Evolutionary conservation across 768 basidiomycete species (phyloP), one percentile per base, ranked within the genome.

Genomic region (Omphalotus guepiniiformis): DNA sequence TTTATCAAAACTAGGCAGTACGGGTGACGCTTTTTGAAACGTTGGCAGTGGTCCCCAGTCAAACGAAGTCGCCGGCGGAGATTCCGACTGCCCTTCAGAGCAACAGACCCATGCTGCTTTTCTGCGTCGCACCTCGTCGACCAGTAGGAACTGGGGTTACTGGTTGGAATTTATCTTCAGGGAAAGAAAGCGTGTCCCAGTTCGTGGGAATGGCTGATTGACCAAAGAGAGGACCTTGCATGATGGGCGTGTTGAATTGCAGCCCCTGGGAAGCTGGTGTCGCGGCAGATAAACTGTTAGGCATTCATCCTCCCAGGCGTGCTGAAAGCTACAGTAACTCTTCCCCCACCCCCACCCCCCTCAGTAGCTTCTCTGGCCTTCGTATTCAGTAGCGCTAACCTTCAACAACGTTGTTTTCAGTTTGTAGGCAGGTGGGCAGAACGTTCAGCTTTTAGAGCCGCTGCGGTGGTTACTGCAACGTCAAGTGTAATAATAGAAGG

Each of bases 401-500:
- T 69, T 59, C 19, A 90, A 63, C 7, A 93, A 69, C 0, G 82
- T 83, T 4, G 71, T 71, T 64, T 91, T 92, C 47, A 93, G 71
- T 50, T 71, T 76, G 41, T n/a, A n/a, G n/a, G n/a, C n/a, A n/a
- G n/a, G n/a, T 79, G 76, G 1, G 85, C 85, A 5, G 85, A 78
- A 25, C 85, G 73, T 63, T 93, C 91, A 0, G 88, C 83, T 49
- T 88, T 87, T 39, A 93, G 69, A 19, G 91, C 88, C 2, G 87
- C 87, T 0, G 88, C 87, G 0, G 89, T 88, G 4, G 82, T 83
- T 6, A 74, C 71, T 0, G 88, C 88, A 30, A 88, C 79, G 53
- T 82, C 73, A 0, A 83, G 82, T 1, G 80, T 82, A 2, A 83
- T 67, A 32, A 65, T 74, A 50, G 65, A 60, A 6, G 70, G 68